Percentiles rank a stretch among this genome's conserved stretches.
phyloP scores from a whole-genome alignment of 2,329 filamentous ascomycete genomes.

The Trichoderma polysporum region DNA sequence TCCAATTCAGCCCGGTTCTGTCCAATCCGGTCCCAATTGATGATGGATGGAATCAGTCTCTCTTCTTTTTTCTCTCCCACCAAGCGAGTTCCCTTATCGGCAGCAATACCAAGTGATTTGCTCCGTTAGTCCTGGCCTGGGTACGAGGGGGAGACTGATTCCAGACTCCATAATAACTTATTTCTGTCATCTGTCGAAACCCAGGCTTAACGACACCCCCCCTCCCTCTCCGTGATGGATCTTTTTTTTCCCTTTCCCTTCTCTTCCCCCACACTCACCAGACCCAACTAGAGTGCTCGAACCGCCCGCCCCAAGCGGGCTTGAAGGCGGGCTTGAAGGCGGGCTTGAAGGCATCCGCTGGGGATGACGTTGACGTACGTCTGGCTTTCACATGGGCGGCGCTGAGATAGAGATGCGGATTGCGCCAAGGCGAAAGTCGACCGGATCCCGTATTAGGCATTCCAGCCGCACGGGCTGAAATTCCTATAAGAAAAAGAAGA shows the following conservation, averaged over 20 bases:
- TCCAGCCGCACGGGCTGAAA: conserved; percentile 16
- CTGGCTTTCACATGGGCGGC: conserved; percentile 17
- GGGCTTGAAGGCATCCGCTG: conserved; percentile 17
- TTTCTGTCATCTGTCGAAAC: conserved; percentile 9
- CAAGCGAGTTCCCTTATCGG: background rate
- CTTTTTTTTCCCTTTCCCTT: background rate
- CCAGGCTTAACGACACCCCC: conserved; percentile 5
- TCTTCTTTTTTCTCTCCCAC: background rate
- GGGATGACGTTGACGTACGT: conserved; percentile 20
- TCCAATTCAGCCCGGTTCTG: background rate
- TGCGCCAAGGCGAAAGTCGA: background rate
- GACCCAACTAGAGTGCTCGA: conserved; percentile 6
- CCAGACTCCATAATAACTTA: background rate
- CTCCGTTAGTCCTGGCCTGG: no score
- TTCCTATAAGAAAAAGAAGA: background rate
- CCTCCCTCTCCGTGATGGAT: background rate
- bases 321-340: no score
- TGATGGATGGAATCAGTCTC: background rate
- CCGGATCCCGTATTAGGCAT: background rate
- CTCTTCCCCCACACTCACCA: conserved; percentile 13
- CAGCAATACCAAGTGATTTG: background rate
- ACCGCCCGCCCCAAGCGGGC: conserved; percentile 9
- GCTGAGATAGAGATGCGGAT: background rate
- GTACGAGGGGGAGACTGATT: background rate
- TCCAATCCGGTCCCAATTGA: background rate